Percentiles rank a stretch among this genome's conserved stretches.
These are phyloP conservation scores for Lenwebbia sp. DNA, from an alignment of 345 rosid species.

Conservation along the genomic window DNA sequence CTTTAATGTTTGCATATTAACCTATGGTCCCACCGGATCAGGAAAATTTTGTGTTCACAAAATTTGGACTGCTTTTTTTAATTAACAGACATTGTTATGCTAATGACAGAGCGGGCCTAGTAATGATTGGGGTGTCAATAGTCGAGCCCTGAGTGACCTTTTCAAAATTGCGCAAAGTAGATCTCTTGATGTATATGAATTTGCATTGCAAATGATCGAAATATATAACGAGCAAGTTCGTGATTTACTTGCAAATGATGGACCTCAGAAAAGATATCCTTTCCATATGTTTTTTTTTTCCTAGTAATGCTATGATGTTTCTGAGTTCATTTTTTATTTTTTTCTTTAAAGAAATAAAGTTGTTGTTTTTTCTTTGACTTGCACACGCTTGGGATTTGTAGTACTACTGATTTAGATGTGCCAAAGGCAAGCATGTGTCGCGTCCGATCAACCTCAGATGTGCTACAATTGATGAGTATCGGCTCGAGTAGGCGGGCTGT, in stretches of 20 bases:
- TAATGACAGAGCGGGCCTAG: no score
- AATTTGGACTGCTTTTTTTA: no score
- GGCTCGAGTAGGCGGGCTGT: conserved; percentile 73
- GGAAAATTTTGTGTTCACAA: no score
- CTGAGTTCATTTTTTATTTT: no score
- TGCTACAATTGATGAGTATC: conserved; percentile 65
- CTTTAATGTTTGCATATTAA: conserved; percentile 87
- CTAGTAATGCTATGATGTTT: background rate
- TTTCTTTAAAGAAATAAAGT: background rate
- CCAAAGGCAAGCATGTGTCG: conserved; percentile 88
- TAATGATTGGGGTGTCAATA: no score
- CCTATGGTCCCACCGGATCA: conserved; percentile 61
- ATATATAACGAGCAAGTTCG: conserved; percentile 13
- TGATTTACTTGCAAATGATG: conserved; percentile 59
- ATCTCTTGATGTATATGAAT: conserved; percentile 32
- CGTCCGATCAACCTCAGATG: conserved; percentile 73
- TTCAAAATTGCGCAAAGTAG: no score
- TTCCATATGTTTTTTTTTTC: background rate
- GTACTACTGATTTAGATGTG: conserved; percentile 78
- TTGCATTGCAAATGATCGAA: conserved; percentile 80
- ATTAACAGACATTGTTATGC: no score
- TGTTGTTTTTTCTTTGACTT: conserved; percentile 40
- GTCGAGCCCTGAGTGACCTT: no score
- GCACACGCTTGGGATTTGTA: conserved; percentile 97
- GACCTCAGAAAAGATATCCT: conserved; percentile 85